Evolutionary conservation across 2,329 filamentous ascomycete species (phyloP).

Genomic region (Colletotrichum filicis): DNA sequence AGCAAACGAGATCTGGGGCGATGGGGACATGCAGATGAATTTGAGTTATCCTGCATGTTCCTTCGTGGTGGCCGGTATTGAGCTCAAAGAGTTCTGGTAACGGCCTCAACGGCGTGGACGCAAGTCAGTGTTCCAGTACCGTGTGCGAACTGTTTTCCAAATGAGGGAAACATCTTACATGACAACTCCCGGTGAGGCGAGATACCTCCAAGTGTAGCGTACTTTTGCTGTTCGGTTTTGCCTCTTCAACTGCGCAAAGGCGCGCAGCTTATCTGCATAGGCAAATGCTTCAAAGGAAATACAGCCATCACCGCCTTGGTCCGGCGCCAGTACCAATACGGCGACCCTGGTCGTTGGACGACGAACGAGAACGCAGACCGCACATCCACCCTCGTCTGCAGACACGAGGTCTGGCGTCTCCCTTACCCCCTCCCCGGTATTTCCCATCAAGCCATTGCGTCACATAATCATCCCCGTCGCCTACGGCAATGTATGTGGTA

Average conservation of each 20-base stretch:
- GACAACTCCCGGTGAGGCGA: background rate
- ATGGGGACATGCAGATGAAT: constrained; percentile 31
- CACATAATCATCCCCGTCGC: constrained; percentile 21
- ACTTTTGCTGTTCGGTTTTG: background rate
- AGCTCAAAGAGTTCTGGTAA: background rate
- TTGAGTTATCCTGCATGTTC: constrained; percentile 31
- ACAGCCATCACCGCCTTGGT: constrained; percentile 25
- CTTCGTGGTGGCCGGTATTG: constrained; percentile 12
- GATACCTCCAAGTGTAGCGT: background rate
- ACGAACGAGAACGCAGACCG: constrained; percentile 19
- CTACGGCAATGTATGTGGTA: constrained; percentile 11
- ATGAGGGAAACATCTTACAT: constrained; percentile 1
- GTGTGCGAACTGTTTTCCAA: constrained; percentile 20
- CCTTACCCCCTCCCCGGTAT: constrained; percentile 5
- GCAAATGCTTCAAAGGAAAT: background rate
- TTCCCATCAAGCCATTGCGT: constrained; percentile 22
- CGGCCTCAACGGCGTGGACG: background rate
- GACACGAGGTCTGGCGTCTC: constrained; percentile 17
- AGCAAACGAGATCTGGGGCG: constrained; percentile 17
- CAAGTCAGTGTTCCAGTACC: background rate
- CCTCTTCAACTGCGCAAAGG: background rate
- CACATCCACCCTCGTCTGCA: constrained; percentile 17
- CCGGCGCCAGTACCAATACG: constrained; percentile 26
- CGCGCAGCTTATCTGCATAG: constrained; percentile 18
- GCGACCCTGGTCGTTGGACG: background rate